Percentiles rank a stretch among this genome's conserved stretches.
Evolutionary conservation across 495 filamentous ascomycete species (phyloP).

Genomic region (Aspergillus nanangensis): DNA sequence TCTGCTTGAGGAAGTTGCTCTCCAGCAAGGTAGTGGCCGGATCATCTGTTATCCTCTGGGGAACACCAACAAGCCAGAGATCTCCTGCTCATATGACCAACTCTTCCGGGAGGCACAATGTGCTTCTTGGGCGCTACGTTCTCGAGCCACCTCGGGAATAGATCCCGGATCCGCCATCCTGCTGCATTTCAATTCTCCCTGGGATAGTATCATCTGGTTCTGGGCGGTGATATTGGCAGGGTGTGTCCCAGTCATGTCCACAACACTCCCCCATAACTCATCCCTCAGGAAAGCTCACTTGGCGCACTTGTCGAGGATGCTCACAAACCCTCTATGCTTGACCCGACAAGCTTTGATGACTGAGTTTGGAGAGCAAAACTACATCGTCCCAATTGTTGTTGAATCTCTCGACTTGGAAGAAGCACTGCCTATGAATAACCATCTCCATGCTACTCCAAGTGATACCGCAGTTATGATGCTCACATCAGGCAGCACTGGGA

Average conservation of each 20-base stretch:
- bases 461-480: slow-evolving; percentile 37
- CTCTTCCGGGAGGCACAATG: too few relatives aligned
- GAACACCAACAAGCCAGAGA: too few relatives aligned
- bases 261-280: slow-evolving; percentile 26
- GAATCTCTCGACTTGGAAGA: slow-evolving; percentile 1
- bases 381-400: not conserved
- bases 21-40: too few relatives aligned
- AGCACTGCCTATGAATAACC: not conserved
- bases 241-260: slow-evolving; percentile 32
- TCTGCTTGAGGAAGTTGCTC: too few relatives aligned
- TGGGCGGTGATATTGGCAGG: slow-evolving; percentile 34
- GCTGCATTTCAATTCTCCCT: slow-evolving; percentile 2
- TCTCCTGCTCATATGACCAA: too few relatives aligned
- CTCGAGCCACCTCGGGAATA: too few relatives aligned
- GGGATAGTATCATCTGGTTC: slow-evolving; percentile 25
- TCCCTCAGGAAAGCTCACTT: slow-evolving; percentile 26
- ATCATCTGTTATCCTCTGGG: too few relatives aligned
- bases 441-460: not conserved
- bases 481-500: slow-evolving; percentile 50
- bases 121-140: too few relatives aligned
- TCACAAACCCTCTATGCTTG: slow-evolving; percentile 11
- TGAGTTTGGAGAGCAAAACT: not conserved
- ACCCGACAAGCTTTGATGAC: slow-evolving; percentile 5
- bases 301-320: slow-evolving; percentile 14
- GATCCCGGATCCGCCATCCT: not conserved